Conservation (phyloP, 2,329 filamentous ascomycete species). For the Hypoxylon sp. region DNA sequence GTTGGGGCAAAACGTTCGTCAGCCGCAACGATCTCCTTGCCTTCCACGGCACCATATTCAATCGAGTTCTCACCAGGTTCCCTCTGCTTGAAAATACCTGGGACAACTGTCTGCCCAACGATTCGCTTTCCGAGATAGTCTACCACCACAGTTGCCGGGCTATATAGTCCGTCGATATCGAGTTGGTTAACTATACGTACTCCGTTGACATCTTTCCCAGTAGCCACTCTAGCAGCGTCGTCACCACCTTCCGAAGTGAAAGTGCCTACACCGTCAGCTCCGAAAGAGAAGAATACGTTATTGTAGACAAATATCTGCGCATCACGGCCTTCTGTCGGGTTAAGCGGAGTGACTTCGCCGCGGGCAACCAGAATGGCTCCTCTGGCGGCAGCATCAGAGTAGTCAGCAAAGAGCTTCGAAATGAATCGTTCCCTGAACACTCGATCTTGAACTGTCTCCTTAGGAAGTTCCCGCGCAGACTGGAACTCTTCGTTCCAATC, state of each 20-base stretch:
- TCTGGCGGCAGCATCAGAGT: slow-evolving; percentile 92
- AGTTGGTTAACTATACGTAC: slow-evolving; percentile 97
- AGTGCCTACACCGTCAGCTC: slow-evolving; percentile 95
- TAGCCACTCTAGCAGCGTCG: slow-evolving; percentile 94
- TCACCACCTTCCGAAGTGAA: slow-evolving; percentile 97
- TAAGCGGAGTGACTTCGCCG: slow-evolving; percentile 91
- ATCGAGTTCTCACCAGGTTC: slow-evolving; percentile 99
- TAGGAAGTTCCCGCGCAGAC: slow-evolving; percentile 92
- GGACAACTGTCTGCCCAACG: slow-evolving; percentile 97
- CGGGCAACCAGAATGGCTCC: slow-evolving; percentile 92
- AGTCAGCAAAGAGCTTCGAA: slow-evolving; percentile 97
- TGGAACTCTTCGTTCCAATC: slow-evolving; percentile 99
- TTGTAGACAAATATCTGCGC: slow-evolving; percentile 99
- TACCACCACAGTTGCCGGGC: slow-evolving; percentile 93
- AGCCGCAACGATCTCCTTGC: slow-evolving; percentile 92
- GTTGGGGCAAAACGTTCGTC: slow-evolving; percentile 86
- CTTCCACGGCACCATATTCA: slow-evolving; percentile 97
- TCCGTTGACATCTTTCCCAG: slow-evolving; percentile 94
- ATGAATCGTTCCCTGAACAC: slow-evolving; percentile 95
- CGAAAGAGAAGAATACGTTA: slow-evolving; percentile 99
- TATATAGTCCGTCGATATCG: slow-evolving; percentile 94
- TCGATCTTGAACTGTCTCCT: slow-evolving; percentile 92
- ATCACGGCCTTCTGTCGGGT: slow-evolving; percentile 91
- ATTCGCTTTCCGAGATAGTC: slow-evolving; percentile 98
- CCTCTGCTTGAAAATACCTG: slow-evolving; percentile 98